Evolutionary conservation across 1,284 basidiomycete species (phyloP).

Genomic region (Puccinia polysora): DNA sequence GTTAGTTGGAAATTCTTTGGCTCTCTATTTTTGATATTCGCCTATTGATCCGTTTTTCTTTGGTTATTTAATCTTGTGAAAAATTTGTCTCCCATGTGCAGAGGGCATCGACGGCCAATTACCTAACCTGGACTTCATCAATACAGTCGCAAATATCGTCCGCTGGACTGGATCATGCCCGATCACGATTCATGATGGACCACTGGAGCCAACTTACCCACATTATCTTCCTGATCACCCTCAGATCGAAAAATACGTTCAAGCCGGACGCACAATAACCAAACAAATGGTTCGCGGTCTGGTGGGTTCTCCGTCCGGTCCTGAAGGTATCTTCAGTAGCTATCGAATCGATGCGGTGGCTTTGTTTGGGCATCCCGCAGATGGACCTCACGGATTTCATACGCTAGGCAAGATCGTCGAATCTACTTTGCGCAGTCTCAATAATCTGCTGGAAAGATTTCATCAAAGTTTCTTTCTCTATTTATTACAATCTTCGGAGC

Average conservation of each 20-base stretch:
- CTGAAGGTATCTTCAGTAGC: conserved; percentile 58
- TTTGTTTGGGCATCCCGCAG: conserved; percentile 76
- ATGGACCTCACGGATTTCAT: conserved; percentile 91
- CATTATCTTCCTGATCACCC: conserved; percentile 18
- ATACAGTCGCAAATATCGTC: conserved; percentile 71
- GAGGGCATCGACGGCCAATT: conserved; percentile 92
- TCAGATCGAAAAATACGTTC: conserved; percentile 59
- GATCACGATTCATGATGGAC: conserved; percentile 10
- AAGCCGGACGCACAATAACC: conserved; percentile 62
- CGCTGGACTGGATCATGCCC: conserved; percentile 59
- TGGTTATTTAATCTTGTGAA: background rate
- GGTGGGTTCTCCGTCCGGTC: conserved; percentile 58
- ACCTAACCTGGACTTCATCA: conserved; percentile 91
- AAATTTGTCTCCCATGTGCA: conserved; percentile 52
- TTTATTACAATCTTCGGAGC: conserved; percentile 68
- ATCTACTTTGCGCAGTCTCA: conserved; percentile 77
- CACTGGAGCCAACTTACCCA: conserved; percentile 5
- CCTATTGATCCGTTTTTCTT: background rate
- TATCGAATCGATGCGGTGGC: conserved; percentile 93
- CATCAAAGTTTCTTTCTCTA: conserved; percentile 97
- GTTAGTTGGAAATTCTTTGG: conserved; percentile 57
- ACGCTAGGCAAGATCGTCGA: conserved; percentile 79
- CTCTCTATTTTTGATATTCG: background rate
- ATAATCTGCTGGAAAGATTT: conserved; percentile 85
- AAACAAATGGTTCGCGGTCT: conserved; percentile 67